Conservation (phyloP, 495 filamentous ascomycete species). For the Sporormia fimetaria region DNA sequence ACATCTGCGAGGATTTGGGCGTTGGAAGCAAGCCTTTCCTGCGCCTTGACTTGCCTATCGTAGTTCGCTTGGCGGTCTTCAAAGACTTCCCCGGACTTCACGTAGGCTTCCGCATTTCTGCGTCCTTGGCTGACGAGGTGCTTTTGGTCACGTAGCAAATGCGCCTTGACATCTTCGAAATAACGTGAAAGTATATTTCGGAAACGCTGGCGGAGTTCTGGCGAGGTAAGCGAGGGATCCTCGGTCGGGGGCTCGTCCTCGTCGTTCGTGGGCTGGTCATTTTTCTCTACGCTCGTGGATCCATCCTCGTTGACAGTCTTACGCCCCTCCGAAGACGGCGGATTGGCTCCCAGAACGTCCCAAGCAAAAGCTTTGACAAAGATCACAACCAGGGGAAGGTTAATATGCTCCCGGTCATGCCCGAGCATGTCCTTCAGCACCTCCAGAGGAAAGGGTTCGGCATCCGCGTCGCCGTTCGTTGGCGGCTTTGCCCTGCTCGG, state of each 20-base stretch:
- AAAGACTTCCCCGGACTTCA: slow-evolving; percentile 97
- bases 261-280: slow-evolving; percentile 37
- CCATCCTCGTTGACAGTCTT: slow-evolving; percentile 83
- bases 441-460: slow-evolving; percentile 86
- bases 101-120: slow-evolving; percentile 94
- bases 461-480: slow-evolving; percentile 33
- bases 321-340: slow-evolving; percentile 55
- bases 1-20: slow-evolving; percentile 84
- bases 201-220: slow-evolving; percentile 77
- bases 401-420: slow-evolving; percentile 83
- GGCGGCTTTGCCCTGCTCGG: slow-evolving; percentile 41
- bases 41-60: slow-evolving; percentile 80
- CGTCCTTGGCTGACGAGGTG: slow-evolving; percentile 68
- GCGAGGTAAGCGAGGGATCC: slow-evolving; percentile 60
- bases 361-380: slow-evolving; percentile 96
- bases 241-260: slow-evolving; percentile 36
- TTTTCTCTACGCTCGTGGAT: slow-evolving; percentile 43
- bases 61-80: slow-evolving; percentile 95
- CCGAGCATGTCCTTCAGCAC: slow-evolving; percentile 92
- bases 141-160: slow-evolving; percentile 83
- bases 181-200: slow-evolving; percentile 80
- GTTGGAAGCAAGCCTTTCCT: slow-evolving; percentile 83
- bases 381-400: slow-evolving; percentile 78
- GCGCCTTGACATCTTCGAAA: slow-evolving; percentile 82
- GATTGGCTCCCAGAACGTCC: slow-evolving; percentile 78